These are phyloP conservation scores for Fusarium sp. DNA, from an alignment of 2,329 filamentous ascomycete genomes.

Conservation along the genomic window DNA sequence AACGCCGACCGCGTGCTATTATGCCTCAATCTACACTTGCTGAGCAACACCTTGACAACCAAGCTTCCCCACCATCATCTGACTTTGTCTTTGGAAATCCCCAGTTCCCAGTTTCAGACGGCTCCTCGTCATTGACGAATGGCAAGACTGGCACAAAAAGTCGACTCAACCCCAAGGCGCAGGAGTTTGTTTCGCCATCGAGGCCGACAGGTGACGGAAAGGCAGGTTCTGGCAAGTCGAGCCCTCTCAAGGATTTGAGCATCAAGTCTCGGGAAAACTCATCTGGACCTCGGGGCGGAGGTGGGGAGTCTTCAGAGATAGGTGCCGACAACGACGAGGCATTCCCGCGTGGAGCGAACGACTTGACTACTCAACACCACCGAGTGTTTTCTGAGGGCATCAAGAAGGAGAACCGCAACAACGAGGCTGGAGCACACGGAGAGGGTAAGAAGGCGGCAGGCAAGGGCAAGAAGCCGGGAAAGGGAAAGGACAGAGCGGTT, in stretches of 20 bases:
- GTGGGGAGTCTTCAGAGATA: neutral
- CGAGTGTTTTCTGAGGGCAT: conserved; percentile 4
- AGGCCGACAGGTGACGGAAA: neutral
- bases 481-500: conserved; percentile 24
- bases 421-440: neutral
- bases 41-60: conserved; percentile 17
- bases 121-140: neutral
- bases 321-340: neutral
- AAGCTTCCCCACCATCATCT: conserved; percentile 19
- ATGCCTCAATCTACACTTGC: conserved; percentile 24
- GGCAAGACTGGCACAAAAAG: conserved; percentile 10
- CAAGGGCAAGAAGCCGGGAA: conserved; percentile 7
- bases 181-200: conserved; percentile 39
- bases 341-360: neutral
- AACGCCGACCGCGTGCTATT: conserved; percentile 38
- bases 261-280: neutral
- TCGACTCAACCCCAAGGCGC: conserved; percentile 32
- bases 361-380: neutral
- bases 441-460: conserved; percentile 20
- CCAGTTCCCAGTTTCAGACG: neutral
- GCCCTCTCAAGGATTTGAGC: neutral
- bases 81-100: conserved; percentile 24
- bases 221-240: neutral
- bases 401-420: neutral
- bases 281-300: neutral